A percentile compares a stretch with the other conserved stretches of the same genome.
Conservation (phyloP, 768 basidiomycete species). For the Psilocybe cyanescens region DNA sequence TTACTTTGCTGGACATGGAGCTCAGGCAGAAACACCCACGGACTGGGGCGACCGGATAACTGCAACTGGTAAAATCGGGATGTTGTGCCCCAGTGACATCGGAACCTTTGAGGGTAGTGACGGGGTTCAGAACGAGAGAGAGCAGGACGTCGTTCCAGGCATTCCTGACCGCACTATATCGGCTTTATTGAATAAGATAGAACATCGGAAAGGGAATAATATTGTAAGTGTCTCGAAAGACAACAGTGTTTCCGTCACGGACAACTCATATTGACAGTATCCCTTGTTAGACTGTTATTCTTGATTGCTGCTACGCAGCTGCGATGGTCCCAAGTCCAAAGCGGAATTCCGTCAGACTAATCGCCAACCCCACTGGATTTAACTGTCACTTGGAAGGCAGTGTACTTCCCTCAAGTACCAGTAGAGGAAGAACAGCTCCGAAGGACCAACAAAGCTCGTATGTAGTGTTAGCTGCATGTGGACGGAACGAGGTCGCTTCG, state of each 20-base stretch:
- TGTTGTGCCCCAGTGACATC: slow-evolving; percentile 38
- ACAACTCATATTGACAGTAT: neutral
- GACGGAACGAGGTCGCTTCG: slow-evolving; percentile 34
- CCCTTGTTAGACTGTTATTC: slow-evolving; percentile 38
- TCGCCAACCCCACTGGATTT: slow-evolving; percentile 29
- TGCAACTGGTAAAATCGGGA: slow-evolving; percentile 34
- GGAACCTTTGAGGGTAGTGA: slow-evolving; percentile 7
- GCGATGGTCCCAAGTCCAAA: slow-evolving; percentile 32
- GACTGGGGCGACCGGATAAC: slow-evolving; percentile 31
- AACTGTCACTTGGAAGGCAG: slow-evolving; percentile 26
- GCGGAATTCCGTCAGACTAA: slow-evolving; percentile 23
- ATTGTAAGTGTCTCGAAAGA: slow-evolving; percentile 32
- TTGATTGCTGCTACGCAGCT: slow-evolving; percentile 50
- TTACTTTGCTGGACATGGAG: slow-evolving; percentile 50
- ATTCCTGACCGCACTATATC: slow-evolving; percentile 50
- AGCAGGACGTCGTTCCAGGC: slow-evolving; percentile 25
- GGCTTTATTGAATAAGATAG: slow-evolving; percentile 37
- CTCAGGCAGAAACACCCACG: slow-evolving; percentile 29
- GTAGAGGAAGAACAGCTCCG: slow-evolving; percentile 16
- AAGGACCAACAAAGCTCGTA: slow-evolving; percentile 37
- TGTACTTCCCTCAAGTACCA: slow-evolving; percentile 20
- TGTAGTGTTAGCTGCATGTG: slow-evolving; percentile 48
- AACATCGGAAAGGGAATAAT: slow-evolving; percentile 43
- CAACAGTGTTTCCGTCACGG: too few species aligned
- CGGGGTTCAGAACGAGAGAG: neutral